These are phyloP conservation scores for Fusarium sp. DNA, from an alignment of 2,329 filamentous ascomycete genomes.

Conservation along the genomic window DNA sequence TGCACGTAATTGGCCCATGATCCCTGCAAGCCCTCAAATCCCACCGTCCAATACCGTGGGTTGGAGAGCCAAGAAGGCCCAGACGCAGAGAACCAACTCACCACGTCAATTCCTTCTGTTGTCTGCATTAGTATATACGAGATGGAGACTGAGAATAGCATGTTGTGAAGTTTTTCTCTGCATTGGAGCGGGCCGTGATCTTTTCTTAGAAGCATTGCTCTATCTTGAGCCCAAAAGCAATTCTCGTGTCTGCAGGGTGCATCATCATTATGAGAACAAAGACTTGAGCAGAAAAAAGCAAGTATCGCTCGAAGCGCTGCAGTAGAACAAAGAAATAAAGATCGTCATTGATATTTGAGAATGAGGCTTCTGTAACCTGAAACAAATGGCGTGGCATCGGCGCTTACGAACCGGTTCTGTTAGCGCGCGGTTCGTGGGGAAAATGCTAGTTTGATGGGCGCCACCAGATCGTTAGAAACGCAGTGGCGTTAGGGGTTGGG, in stretches of 20 bases:
- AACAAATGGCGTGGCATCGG: conserved; percentile 23
- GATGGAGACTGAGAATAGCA: conserved; percentile 17
- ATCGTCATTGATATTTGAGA: conserved; percentile 18
- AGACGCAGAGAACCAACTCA: conserved; percentile 7
- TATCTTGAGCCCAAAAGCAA: background rate
- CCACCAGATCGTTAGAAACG: background rate
- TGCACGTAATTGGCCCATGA: conserved; percentile 23
- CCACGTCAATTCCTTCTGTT: conserved; percentile 23
- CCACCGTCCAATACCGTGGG: conserved; percentile 14
- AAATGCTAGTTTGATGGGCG: background rate
- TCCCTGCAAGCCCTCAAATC: conserved; percentile 26
- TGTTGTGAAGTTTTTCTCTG: background rate
- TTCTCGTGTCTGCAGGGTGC: conserved; percentile 24
- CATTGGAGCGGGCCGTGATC: conserved; percentile 22
- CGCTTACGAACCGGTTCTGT: conserved; percentile 18
- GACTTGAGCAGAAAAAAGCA: accelerated
- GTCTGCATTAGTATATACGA: conserved; percentile 33
- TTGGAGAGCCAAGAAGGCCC: background rate
- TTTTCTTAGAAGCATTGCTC: conserved; percentile 21
- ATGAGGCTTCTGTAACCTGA: conserved; percentile 18
- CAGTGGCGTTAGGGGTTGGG: background rate
- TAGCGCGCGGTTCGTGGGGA: conserved; percentile 32
- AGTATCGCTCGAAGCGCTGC: background rate
- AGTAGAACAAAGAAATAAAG: background rate
- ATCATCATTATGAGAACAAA: background rate